These are phyloP conservation scores for Pestalotiopsis fici DNA, from an alignment of 2,329 filamentous ascomycete species.

Conservation along the genomic window DNA sequence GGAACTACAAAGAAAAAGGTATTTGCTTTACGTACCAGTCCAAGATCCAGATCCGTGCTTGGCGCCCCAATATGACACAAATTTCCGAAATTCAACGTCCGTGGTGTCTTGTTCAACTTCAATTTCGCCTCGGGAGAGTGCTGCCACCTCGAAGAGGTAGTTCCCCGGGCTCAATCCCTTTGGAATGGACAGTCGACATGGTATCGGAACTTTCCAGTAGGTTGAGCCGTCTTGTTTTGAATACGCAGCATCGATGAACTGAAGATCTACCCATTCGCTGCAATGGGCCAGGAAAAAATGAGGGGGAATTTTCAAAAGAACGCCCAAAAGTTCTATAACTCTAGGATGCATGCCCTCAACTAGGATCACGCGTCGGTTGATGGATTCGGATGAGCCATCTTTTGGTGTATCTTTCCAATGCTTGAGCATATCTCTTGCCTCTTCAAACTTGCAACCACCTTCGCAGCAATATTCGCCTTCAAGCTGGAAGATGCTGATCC, in stretches of 20 bases:
- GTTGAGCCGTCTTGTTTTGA: not conserved
- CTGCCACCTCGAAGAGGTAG: not conserved
- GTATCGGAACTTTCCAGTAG: not conserved
- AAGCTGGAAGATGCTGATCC: not conserved
- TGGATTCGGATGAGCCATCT: not conserved
- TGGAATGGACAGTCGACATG: not conserved
- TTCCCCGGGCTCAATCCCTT: not conserved
- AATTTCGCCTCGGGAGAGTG: not conserved
- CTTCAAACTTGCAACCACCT: not conserved
- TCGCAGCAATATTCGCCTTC: not conserved
- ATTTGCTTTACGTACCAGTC: not conserved
- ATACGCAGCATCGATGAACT: not conserved
- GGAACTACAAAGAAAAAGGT: not conserved
- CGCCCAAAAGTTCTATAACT: not conserved
- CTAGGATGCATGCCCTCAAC: not conserved
- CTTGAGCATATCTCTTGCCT: not conserved
- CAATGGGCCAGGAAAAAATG: not conserved
- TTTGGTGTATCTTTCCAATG: not conserved
- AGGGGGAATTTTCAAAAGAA: not conserved
- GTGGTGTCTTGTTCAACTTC: not conserved
- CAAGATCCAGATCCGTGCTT: not conserved
- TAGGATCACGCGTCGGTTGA: not conserved
- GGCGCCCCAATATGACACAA: not conserved
- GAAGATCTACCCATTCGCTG: not conserved
- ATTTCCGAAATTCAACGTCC: not conserved